phyloP scores from a whole-genome alignment of 2,329 filamentous ascomycete genomes.

The Microdochium nivale region DNA sequence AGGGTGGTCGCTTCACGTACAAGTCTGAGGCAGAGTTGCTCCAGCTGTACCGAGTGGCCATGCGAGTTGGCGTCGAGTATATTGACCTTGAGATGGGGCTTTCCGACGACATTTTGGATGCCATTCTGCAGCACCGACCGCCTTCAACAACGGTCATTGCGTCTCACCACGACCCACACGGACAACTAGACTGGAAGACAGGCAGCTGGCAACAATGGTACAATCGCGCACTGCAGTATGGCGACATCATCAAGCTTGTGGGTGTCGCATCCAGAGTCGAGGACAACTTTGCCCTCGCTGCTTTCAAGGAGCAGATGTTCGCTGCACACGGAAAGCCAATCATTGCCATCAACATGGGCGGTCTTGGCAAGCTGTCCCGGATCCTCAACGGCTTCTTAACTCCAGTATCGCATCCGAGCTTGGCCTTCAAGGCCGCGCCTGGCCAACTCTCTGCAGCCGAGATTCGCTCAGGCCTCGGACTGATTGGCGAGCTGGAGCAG shows the following conservation, averaged over 20 bases:
- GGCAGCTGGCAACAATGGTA: constrained; percentile 89
- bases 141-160: constrained; percentile 79
- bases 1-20: constrained; percentile 86
- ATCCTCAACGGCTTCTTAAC: constrained; percentile 91
- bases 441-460: constrained; percentile 87
- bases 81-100: constrained; percentile 88
- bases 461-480: constrained; percentile 68
- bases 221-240: constrained; percentile 81
- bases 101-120: constrained; percentile 64
- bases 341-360: constrained; percentile 94
- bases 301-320: constrained; percentile 72
- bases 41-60: constrained; percentile 66
- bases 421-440: constrained; percentile 91
- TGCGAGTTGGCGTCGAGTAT: constrained; percentile 83
- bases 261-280: constrained; percentile 67
- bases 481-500: constrained; percentile 69
- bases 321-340: constrained; percentile 70
- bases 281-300: constrained; percentile 78
- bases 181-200: constrained; percentile 76
- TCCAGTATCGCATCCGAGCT: constrained; percentile 77
- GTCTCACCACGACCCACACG: constrained; percentile 84
- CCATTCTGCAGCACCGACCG: constrained; percentile 56
- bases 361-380: constrained; percentile 76
- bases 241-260: constrained; percentile 90
- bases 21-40: constrained; percentile 61